Conservation (phyloP, 495 filamentous ascomycete genomes). For the Podospora appendiculata region DNA sequence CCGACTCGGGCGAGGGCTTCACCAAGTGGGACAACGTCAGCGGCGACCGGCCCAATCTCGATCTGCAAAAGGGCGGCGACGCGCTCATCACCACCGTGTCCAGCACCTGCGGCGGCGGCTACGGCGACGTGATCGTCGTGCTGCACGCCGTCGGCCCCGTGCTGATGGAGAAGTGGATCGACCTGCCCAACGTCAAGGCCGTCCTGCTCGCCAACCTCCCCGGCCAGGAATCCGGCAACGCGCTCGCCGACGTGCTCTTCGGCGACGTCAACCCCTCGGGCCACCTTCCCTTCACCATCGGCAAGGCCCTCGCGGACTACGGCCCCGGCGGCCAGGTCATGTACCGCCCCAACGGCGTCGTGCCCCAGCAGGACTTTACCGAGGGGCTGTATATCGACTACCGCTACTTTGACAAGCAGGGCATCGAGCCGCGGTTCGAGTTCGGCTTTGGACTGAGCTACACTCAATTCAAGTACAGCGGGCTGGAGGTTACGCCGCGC, state of each 20-base stretch:
- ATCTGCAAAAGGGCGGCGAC: slow-evolving; percentile 71
- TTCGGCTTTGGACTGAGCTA: slow-evolving; percentile 80
- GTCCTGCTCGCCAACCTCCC: slow-evolving; percentile 84
- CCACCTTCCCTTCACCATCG: slow-evolving; percentile 84
- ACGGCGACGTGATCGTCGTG: slow-evolving; percentile 68
- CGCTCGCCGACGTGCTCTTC: slow-evolving; percentile 76
- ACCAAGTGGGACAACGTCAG: slow-evolving; percentile 52
- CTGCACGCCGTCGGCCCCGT: slow-evolving; percentile 91
- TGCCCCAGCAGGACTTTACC: slow-evolving; percentile 77
- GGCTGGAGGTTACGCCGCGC: slow-evolving; percentile 45
- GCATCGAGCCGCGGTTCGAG: slow-evolving; percentile 60
- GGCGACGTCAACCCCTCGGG: slow-evolving; percentile 82
- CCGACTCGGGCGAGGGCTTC: slow-evolving; percentile 59
- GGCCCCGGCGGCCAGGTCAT: slow-evolving; percentile 70
- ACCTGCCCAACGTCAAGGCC: slow-evolving; percentile 69
- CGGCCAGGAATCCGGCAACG: slow-evolving; percentile 83
- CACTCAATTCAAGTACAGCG: slow-evolving; percentile 66
- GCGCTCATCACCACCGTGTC: slow-evolving; percentile 65
- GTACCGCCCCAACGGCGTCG: slow-evolving; percentile 60
- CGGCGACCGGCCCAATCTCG: slow-evolving; percentile 79
- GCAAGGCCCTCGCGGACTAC: slow-evolving; percentile 72
- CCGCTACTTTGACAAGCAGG: slow-evolving; percentile 74
- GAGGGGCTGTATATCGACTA: slow-evolving; percentile 89
- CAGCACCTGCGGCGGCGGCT: slow-evolving; percentile 53
- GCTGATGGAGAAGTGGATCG: slow-evolving; percentile 75